Conservation (phyloP, 2,329 filamentous ascomycete genomes). For the Neoscytalidium dimidiatum region DNA sequence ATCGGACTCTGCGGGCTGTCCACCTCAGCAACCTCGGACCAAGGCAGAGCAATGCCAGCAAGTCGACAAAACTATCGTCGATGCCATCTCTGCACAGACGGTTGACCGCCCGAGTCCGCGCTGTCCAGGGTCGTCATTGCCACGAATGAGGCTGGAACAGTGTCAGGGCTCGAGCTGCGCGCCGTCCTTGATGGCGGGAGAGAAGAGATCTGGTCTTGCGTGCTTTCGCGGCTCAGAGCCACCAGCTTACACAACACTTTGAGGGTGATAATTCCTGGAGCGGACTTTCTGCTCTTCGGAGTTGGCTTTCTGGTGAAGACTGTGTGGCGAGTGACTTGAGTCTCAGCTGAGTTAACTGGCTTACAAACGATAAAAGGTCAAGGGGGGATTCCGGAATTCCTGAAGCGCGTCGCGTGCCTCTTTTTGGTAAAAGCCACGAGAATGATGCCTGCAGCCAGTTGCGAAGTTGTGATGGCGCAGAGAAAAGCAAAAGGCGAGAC, state of each 20-base stretch:
- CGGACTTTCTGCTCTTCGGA: too few relatives aligned
- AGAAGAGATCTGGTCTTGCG: background rate
- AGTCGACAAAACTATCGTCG: background rate
- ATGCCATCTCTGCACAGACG: background rate
- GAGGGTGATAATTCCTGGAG: too few relatives aligned
- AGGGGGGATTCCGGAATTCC: too few relatives aligned
- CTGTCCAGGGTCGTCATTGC: background rate
- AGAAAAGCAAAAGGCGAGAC: background rate
- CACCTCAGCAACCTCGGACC: background rate
- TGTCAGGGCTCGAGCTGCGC: background rate
- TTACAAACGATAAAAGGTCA: too few relatives aligned
- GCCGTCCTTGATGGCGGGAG: background rate
- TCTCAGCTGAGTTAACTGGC: too few relatives aligned
- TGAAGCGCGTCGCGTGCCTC: background rate
- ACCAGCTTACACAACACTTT: background rate
- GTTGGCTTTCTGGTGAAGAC: too few relatives aligned
- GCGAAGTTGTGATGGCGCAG: background rate
- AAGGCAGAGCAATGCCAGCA: background rate
- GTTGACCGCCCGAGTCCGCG: background rate
- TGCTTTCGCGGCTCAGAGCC: background rate
- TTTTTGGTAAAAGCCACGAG: background rate
- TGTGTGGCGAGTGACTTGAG: too few relatives aligned
- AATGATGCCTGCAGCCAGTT: background rate
- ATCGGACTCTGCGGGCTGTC: background rate
- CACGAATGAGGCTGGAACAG: background rate